phyloP scores from a whole-genome alignment of 2,329 filamentous ascomycete genomes.

The Colletotrichum agaves region DNA sequence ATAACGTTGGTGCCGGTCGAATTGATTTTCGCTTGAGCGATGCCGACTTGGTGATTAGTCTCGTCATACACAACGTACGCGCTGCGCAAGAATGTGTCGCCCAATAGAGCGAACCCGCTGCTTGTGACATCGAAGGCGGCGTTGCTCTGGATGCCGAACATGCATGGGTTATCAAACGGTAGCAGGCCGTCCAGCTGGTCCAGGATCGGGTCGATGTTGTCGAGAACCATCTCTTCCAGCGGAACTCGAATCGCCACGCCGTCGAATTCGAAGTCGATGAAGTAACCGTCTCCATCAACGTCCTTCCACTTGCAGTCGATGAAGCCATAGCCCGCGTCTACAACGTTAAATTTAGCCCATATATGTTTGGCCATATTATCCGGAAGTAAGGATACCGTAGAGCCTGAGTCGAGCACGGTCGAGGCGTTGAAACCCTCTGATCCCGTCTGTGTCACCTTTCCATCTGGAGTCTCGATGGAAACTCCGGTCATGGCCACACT shows the following conservation, averaged over 20 bases:
- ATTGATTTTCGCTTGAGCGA: slow-evolving; percentile 67
- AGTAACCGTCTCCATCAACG: slow-evolving; percentile 46
- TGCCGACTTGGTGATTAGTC: slow-evolving; percentile 74
- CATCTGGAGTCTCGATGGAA: slow-evolving; percentile 45
- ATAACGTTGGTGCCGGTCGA: slow-evolving; percentile 56
- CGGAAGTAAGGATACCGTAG: slow-evolving; percentile 74
- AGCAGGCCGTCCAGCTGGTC: slow-evolving; percentile 51
- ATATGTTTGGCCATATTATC: slow-evolving; percentile 63
- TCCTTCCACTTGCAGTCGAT: slow-evolving; percentile 64
- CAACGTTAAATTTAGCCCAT: slow-evolving; percentile 67
- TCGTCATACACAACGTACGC: slow-evolving; percentile 83
- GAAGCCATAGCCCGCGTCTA: slow-evolving; percentile 64
- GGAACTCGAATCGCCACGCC: slow-evolving; percentile 62
- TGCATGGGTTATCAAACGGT: slow-evolving; percentile 58
- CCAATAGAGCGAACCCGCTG: slow-evolving; percentile 65
- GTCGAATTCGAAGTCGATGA: slow-evolving; percentile 52
- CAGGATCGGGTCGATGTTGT: slow-evolving; percentile 42
- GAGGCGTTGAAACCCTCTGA: slow-evolving; percentile 52
- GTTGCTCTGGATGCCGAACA: slow-evolving; percentile 62
- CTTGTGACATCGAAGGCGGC: slow-evolving; percentile 75
- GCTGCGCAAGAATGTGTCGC: slow-evolving; percentile 79
- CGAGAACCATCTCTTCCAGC: slow-evolving; percentile 69
- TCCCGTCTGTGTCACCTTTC: slow-evolving; percentile 46
- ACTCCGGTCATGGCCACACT: slow-evolving; percentile 51
- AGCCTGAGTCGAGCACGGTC: slow-evolving; percentile 78